These are phyloP conservation scores for Fusarium chuoi DNA, from an alignment of 2,329 filamentous ascomycete species.

Conservation along the genomic window DNA sequence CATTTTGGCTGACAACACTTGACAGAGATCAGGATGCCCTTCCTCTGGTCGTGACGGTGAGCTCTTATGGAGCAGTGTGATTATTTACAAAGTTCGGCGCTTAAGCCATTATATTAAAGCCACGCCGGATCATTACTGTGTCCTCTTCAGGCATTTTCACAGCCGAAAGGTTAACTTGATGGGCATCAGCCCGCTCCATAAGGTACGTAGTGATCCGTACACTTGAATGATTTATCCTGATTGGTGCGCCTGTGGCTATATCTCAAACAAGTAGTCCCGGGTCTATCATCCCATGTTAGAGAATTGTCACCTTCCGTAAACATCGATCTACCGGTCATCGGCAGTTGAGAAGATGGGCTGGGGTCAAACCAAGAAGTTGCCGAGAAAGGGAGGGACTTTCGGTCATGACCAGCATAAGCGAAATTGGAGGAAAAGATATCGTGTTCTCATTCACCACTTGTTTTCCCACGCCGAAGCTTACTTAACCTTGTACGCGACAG, in stretches of 20 bases:
- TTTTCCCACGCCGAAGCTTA: no score
- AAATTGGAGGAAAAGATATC: no score
- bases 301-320: not conserved
- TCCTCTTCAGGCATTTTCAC: not conserved
- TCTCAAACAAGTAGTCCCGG: not conserved
- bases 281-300: no score
- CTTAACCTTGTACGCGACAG: no score
- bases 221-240: not conserved
- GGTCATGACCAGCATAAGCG: not conserved
- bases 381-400: not conserved
- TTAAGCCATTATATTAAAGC: not conserved
- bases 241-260: not conserved
- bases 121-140: not conserved
- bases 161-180: not conserved
- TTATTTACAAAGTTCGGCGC: not conserved
- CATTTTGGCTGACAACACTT: not conserved
- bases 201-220: not conserved
- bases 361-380: not conserved
- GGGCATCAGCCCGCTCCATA: not conserved
- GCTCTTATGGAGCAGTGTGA: not conserved
- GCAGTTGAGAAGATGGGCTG: not conserved
- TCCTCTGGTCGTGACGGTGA: not conserved
- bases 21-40: no score
- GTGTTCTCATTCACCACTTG: no score
- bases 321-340: not conserved